Conservation (phyloP, 1,284 basidiomycete genomes). For the Ustilago xerochloae region DNA sequence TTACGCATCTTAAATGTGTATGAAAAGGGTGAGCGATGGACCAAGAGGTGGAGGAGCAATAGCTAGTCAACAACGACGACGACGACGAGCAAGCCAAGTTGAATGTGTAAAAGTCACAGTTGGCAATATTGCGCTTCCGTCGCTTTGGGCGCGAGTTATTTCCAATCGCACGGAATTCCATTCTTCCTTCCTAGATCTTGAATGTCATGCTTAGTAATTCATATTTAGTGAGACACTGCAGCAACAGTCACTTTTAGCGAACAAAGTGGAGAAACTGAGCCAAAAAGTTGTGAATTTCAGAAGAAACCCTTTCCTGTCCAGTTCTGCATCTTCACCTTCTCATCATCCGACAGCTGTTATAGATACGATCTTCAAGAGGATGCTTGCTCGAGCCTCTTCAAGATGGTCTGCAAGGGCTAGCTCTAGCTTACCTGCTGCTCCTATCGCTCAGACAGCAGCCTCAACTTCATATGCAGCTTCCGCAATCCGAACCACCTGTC, state of each 20-base stretch:
- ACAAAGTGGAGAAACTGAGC: slow-evolving; percentile 31
- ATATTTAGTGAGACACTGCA: background rate
- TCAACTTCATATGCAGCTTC: slow-evolving; percentile 8
- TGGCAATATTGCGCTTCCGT: too few species aligned
- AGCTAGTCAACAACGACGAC: slow-evolving; percentile 5
- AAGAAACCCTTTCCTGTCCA: background rate
- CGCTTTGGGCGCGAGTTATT: too few species aligned
- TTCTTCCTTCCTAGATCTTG: background rate
- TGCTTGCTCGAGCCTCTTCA: slow-evolving; percentile 33
- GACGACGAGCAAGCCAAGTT: slow-evolving; percentile 6
- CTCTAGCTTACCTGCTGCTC: slow-evolving; percentile 4
- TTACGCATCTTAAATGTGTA: slow-evolving; percentile 33
- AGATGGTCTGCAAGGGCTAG: slow-evolving; percentile 16
- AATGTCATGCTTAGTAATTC: slow-evolving; percentile 23
- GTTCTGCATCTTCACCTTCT: background rate
- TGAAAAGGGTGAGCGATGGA: background rate
- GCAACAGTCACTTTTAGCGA: background rate
- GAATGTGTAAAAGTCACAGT: too few species aligned
- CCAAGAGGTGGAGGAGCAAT: background rate
- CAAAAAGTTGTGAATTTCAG: too few species aligned
- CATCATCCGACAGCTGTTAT: background rate
- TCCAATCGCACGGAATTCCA: slow-evolving; percentile 29
- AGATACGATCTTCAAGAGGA: background rate
- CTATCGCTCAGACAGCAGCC: slow-evolving; percentile 1
- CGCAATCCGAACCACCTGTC: background rate